Percentiles rank a stretch among this genome's conserved stretches.
Evolutionary conservation across 257 asterid species (phyloP).

Genomic region (Anisodus acutangulus): DNA sequence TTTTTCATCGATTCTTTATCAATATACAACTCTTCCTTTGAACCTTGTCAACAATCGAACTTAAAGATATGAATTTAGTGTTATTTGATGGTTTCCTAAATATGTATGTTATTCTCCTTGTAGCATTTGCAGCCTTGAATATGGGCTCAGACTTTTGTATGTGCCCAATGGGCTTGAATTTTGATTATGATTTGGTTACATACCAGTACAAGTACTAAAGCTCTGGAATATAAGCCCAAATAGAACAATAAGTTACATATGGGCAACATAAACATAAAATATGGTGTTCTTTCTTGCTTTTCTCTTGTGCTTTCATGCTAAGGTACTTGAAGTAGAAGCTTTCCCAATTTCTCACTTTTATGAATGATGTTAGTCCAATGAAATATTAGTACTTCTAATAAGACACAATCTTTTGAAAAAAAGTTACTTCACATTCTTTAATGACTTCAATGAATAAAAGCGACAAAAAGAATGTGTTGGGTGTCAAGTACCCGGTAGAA

Average conservation of each 20-base stretch:
- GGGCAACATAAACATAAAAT: not conserved
- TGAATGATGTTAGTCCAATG: not conserved
- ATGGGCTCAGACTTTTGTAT: not conserved
- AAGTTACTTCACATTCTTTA: not conserved
- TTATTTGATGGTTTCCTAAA: not conserved
- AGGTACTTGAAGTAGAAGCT: slow-evolving; percentile 3
- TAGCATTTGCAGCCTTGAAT: not conserved
- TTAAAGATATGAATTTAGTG: not conserved
- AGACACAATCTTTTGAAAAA: not conserved
- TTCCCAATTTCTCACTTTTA: slow-evolving; percentile 16
- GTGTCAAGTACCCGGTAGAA: too few species aligned
- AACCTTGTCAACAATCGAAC: too few species aligned
- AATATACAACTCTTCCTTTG: too few species aligned
- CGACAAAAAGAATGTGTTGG: not conserved
- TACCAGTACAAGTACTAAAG: not conserved
- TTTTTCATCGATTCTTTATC: not conserved
- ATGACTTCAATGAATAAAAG: not conserved
- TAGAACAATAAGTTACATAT: not conserved
- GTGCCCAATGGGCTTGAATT: not conserved
- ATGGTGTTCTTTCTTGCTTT: not conserved
- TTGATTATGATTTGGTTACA: not conserved
- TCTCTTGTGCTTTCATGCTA: not conserved
- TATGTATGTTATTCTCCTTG: not conserved
- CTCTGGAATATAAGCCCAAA: not conserved
- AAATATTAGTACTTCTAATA: not conserved